Conservation (phyloP, 805 yeast genomes). For the Saccharomyces mikatae region DNA sequence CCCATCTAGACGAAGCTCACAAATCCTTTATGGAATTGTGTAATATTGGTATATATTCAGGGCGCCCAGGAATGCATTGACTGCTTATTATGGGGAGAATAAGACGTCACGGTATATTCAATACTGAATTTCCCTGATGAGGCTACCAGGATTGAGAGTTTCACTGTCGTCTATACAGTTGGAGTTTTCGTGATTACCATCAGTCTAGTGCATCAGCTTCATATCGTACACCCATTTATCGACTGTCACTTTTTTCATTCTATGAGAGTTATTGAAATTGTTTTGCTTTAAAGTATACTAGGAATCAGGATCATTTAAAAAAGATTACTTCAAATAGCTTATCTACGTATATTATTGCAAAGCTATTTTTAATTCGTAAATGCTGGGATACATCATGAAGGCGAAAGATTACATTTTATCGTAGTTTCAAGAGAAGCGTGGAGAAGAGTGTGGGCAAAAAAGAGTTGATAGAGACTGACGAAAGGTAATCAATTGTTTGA, state of each 20-base stretch:
- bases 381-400: background rate
- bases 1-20: background rate
- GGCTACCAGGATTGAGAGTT: background rate
- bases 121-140: background rate
- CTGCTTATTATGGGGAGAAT: constrained; percentile 20
- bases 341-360: background rate
- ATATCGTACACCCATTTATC: background rate
- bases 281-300: background rate
- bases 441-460: background rate
- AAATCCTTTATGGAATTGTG: constrained; percentile 19
- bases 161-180: background rate
- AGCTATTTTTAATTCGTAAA: background rate
- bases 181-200: background rate
- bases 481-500: background rate
- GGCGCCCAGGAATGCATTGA: constrained; percentile 21
- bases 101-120: constrained; percentile 7
- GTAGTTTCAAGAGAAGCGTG: background rate
- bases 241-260: background rate
- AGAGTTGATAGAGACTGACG: background rate
- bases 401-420: background rate
- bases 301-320: background rate
- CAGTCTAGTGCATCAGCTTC: background rate
- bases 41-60: constrained; percentile 21
- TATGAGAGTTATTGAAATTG: background rate
- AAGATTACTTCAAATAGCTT: background rate